A percentile compares a stretch with the other conserved stretches of the same genome.
Conservation (phyloP, 768 basidiomycete species). For the Hypholoma fasciculare region DNA sequence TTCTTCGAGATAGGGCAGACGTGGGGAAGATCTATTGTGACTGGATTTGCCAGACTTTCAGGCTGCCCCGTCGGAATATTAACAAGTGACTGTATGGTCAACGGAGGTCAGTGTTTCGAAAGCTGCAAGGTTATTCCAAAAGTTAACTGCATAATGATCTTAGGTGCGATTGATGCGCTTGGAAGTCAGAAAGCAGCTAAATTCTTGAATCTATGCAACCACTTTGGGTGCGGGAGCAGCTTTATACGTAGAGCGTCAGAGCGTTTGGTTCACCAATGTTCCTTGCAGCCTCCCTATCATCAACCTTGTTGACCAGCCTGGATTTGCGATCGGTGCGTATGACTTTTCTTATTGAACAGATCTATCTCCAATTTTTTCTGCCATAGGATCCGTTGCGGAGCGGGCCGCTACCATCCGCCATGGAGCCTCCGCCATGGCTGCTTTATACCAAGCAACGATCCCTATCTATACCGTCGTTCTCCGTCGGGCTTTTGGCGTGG, state of each 20-base stretch:
- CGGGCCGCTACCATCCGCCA: slow-evolving; percentile 39
- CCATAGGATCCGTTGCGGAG: slow-evolving; percentile 34
- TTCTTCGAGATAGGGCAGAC: slow-evolving; percentile 40
- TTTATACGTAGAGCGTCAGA: neutral
- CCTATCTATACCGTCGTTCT: slow-evolving; percentile 40
- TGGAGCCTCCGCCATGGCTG: slow-evolving; percentile 35
- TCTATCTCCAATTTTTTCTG: neutral
- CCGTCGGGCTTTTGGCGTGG: slow-evolving; percentile 39
- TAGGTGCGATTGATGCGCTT: slow-evolving; percentile 39
- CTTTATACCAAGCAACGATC: slow-evolving; percentile 34
- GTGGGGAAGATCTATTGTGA: slow-evolving; percentile 38
- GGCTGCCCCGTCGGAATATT: slow-evolving; percentile 36
- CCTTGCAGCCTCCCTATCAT: slow-evolving; percentile 32
- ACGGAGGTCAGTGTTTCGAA: slow-evolving; percentile 28
- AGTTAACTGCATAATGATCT: neutral
- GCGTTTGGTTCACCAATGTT: neutral
- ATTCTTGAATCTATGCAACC: slow-evolving; percentile 39
- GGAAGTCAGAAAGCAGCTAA: slow-evolving; percentile 39
- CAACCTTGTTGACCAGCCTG: slow-evolving; percentile 42
- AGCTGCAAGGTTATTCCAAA: neutral
- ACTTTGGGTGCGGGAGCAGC: slow-evolving; percentile 33
- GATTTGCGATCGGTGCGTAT: slow-evolving; percentile 35
- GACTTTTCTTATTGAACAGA: neutral
- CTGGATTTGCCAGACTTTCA: slow-evolving; percentile 37
- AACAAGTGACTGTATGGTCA: slow-evolving; percentile 37